Evolutionary conservation across 257 asterid species (phyloP), one percentile per base, ranked within the genome.

Genomic region (Forsythia suspensa): DNA sequence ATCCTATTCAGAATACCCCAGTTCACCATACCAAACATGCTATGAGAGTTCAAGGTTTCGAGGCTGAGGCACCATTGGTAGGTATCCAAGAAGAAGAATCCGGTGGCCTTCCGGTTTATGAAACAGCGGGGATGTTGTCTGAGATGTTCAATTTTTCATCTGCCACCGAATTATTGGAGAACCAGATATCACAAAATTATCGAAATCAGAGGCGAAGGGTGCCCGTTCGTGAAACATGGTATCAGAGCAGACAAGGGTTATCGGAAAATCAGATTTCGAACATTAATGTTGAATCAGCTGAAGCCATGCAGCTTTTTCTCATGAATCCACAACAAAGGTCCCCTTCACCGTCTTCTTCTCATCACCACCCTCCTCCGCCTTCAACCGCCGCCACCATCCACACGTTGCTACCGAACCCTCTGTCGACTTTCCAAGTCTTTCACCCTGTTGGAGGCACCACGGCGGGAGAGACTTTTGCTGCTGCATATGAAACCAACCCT

Each of bases 261-360:
- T 13, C 71, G 5, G 77, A 77, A 44, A 43, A 66, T 63, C 82
- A 87, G 76, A 85, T 89, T 74, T 52, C 88, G 10, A 72, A 86
- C 74, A 89, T 87, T 73, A 85, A 87, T 80, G 88, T 84, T 0
- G 92, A 88, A 72, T 86, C 92, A 51, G 92, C 96, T 3, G 91
- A 90, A 9, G 97, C 97, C 97, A 94, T 94, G 98, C 97, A 94
- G 84, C 97, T 94, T 80, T 94, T 94, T 59, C 86, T 88, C 11
- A 91, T 89, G 97, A 94, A 94, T 76, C 94, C 97, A 2, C 94
- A 83, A 61, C 91, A 86, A 63, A 78, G 88, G 79, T 88, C 95
- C 48, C 90, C 93, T 3, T 91, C 98, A 0, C 94, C 96, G 0
- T 79, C 97, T 29, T 86, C 90, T 12, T 70, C 92, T 8, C 80